Evolutionary conservation across 495 filamentous ascomycete species (phyloP).

Genomic region (Acidomyces sp.): DNA sequence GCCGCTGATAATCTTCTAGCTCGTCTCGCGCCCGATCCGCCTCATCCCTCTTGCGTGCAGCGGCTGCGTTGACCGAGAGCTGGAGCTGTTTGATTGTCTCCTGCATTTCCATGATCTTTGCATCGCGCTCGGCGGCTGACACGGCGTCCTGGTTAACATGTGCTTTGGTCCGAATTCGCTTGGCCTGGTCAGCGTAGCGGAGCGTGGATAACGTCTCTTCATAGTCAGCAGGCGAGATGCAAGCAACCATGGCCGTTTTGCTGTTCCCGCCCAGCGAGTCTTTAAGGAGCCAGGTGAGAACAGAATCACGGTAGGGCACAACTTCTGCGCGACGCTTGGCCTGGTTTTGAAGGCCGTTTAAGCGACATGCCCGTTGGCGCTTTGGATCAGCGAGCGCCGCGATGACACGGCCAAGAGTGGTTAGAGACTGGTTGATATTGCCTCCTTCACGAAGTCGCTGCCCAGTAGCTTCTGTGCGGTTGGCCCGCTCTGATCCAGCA

Average conservation of each 20-base stretch:
- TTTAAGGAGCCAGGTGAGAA: constrained; percentile 95
- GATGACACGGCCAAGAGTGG: constrained; percentile 89
- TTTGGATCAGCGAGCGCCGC: constrained; percentile 79
- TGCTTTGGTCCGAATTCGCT: constrained; percentile 93
- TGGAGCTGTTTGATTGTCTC: constrained; percentile 80
- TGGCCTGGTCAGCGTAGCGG: constrained; percentile 94
- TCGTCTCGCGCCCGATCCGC: constrained; percentile 43
- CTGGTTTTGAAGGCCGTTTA: constrained; percentile 11
- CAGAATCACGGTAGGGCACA: constrained; percentile 89
- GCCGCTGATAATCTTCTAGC: constrained; percentile 82
- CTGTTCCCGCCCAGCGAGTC: constrained; percentile 89
- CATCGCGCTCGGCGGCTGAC: constrained; percentile 76
- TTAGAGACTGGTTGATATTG: constrained; percentile 97
- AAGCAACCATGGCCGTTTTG: constrained; percentile 98
- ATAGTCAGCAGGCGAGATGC: constrained; percentile 88
- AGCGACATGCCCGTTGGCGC: constrained; percentile 11
- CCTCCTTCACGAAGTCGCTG: constrained; percentile 81
- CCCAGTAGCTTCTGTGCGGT: constrained; percentile 89
- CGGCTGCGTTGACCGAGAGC: constrained; percentile 47
- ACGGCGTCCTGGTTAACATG: constrained; percentile 87
- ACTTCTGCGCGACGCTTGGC: constrained; percentile 44
- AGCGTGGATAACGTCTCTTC: constrained; percentile 94
- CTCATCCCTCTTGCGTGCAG: constrained; percentile 35
- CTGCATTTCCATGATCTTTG: constrained; percentile 84
- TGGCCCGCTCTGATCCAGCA: constrained; percentile 87